Evolutionary conservation across 805 yeast species (phyloP).

Genomic region (Sugiyamaella lignohabitans): DNA sequence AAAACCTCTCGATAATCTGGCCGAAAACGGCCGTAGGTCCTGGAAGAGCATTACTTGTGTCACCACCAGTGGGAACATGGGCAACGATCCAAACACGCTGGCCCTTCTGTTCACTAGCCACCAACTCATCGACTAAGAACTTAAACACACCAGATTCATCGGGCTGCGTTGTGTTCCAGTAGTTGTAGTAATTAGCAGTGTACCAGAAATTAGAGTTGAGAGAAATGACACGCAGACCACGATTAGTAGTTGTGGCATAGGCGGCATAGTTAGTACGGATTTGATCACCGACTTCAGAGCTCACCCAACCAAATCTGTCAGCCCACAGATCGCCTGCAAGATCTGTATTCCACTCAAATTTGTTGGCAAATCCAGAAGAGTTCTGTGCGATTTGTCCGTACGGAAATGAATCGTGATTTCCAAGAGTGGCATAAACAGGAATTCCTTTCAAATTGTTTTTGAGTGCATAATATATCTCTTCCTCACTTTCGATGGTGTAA

Average conservation of each 20-base stretch:
- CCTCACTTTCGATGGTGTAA: conserved; percentile 48
- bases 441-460: conserved; percentile 43
- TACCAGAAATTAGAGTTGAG: conserved; percentile 54
- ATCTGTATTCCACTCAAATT: conserved; percentile 43
- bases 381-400: conserved; percentile 60
- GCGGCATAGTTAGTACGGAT: conserved; percentile 53
- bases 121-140: conserved; percentile 54
- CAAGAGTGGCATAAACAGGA: conserved; percentile 57
- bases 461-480: conserved; percentile 37
- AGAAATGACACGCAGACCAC: conserved; percentile 50
- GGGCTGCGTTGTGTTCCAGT: conserved; percentile 43
- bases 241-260: conserved; percentile 50
- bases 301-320: conserved; percentile 40
- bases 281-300: conserved; percentile 30
- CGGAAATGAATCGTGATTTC: conserved; percentile 70
- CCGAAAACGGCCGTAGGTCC: conserved; percentile 50
- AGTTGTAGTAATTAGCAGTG: conserved; percentile 48
- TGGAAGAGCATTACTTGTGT: conserved; percentile 53
- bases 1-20: conserved; percentile 57
- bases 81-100: conserved; percentile 68
- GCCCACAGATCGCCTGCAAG: conserved; percentile 44
- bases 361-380: conserved; percentile 34
- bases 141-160: conserved; percentile 59
- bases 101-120: conserved; percentile 48
- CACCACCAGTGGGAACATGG: conserved; percentile 51